A percentile compares a stretch with the other conserved stretches of the same genome.
Conservation (phyloP, 768 basidiomycete species). For the Tricholoma furcatifolium region DNA sequence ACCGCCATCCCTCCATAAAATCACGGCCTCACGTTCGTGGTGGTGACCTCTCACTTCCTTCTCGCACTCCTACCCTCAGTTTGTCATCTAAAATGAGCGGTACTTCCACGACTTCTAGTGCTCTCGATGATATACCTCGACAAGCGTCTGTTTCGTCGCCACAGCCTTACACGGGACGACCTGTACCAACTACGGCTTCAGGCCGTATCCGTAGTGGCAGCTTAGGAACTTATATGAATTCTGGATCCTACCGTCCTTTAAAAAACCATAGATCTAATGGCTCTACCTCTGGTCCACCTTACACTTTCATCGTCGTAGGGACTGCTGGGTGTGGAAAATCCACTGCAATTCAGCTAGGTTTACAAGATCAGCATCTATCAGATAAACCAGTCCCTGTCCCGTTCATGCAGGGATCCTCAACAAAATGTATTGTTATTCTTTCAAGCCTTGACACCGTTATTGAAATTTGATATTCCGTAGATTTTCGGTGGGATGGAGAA, state of each 20-base stretch:
- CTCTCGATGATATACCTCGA: conserved; percentile 36
- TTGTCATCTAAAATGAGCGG: conserved; percentile 37
- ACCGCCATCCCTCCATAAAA: conserved; percentile 48
- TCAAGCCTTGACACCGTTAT: background rate
- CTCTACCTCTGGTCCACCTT: conserved; percentile 23
- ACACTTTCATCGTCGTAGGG: conserved; percentile 80
- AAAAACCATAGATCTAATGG: conserved; percentile 33
- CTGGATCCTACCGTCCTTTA: conserved; percentile 32
- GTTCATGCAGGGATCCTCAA: conserved; percentile 31
- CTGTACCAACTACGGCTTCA: conserved; percentile 21
- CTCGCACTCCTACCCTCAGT: conserved; percentile 45
- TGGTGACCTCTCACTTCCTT: conserved; percentile 63
- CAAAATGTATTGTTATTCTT: conserved; percentile 34
- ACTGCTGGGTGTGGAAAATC: conserved; percentile 82
- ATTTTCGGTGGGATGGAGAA: conserved; percentile 34
- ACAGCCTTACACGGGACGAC: conserved; percentile 31
- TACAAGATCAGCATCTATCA: conserved; percentile 58
- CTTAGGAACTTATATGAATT: conserved; percentile 43
- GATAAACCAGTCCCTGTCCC: conserved; percentile 33
- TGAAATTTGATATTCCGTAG: conserved; percentile 17
- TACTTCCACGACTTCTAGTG: conserved; percentile 33
- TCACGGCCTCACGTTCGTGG: conserved; percentile 43
- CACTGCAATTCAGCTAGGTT: conserved; percentile 72
- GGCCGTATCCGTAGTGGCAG: conserved; percentile 64
- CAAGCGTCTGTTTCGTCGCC: conserved; percentile 38